A percentile compares a stretch with the other conserved stretches of the same genome.
Conservation (phyloP, 345 rosid species). For the Salix brachista region DNA sequence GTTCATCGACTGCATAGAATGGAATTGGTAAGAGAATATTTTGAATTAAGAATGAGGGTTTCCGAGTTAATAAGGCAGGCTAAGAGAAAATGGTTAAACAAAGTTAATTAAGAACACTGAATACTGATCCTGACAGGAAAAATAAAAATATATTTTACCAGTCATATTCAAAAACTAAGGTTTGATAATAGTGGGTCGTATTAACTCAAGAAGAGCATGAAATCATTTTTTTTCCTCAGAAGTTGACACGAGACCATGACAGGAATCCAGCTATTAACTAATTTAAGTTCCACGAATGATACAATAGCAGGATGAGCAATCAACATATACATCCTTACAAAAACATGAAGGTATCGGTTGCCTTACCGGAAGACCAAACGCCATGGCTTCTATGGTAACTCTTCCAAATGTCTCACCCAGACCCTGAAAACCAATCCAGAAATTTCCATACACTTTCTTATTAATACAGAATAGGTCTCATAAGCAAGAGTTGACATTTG, state of each 20-base stretch:
- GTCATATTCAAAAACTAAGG: not conserved
- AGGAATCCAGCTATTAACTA: not conserved
- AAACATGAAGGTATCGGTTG: slow-evolving; percentile 8
- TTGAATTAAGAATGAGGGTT: not conserved
- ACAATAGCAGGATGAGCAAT: not conserved
- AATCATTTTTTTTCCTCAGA: not conserved
- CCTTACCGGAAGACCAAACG: slow-evolving; percentile 80
- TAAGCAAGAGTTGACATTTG: no score
- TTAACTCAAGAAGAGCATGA: not conserved
- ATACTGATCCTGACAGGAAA: not conserved
- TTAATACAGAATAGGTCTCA: not conserved
- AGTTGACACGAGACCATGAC: not conserved
- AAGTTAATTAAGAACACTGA: not conserved
- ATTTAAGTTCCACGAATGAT: no score
- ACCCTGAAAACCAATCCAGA: slow-evolving; percentile 43
- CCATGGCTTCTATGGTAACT: slow-evolving; percentile 98
- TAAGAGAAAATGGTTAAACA: not conserved
- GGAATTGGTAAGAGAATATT: no score
- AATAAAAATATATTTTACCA: not conserved
- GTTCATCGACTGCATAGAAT: no score
- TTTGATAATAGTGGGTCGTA: not conserved
- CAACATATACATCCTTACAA: not conserved
- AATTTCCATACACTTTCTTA: slow-evolving; percentile 2
- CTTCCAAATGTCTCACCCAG: slow-evolving; percentile 97
- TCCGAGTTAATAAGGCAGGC: not conserved